Percentiles rank a stretch among this genome's conserved stretches.
Conservation (phyloP, 441 rosid genomes). For the Populus hybrid region DNA sequence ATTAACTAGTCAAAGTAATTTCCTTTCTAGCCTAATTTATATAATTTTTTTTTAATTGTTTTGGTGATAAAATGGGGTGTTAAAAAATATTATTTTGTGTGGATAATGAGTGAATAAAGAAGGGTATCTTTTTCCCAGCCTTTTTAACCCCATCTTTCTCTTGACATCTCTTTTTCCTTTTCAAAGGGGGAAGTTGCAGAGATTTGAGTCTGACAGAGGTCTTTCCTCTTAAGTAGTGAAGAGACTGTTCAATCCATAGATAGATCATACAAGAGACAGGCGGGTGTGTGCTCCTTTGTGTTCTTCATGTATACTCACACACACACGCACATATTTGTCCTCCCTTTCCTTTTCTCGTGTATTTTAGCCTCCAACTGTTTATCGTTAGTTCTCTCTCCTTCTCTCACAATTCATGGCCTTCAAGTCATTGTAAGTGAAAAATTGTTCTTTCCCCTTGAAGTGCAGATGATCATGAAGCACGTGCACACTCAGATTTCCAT, state of each 20-base stretch:
- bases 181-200: conserved; percentile 54
- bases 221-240: conserved; percentile 22
- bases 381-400: conserved; percentile 15
- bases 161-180: conserved; percentile 25
- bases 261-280: conserved; percentile 13
- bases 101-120: conserved; percentile 55
- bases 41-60: not conserved
- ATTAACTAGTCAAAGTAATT: not conserved
- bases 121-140: conserved; percentile 54
- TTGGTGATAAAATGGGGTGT: not conserved
- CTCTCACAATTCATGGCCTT: conserved; percentile 20
- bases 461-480: conserved; percentile 65
- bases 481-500: conserved; percentile 62
- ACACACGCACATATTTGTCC: not conserved
- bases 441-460: conserved; percentile 38
- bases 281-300: conserved; percentile 17
- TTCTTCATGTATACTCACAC: not conserved
- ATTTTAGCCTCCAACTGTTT: conserved; percentile 14
- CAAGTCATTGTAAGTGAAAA: conserved; percentile 29
- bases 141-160: conserved; percentile 36
- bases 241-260: conserved; percentile 32
- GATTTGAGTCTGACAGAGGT: conserved; percentile 60
- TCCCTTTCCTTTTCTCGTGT: conserved; percentile 5
- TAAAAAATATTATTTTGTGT: conserved; percentile 1
- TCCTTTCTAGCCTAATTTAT: not conserved